A percentile compares a stretch with the other conserved stretches of the same genome.
Evolutionary conservation across 2,329 filamentous ascomycete species (phyloP).

Genomic region (Elsinoe australis): DNA sequence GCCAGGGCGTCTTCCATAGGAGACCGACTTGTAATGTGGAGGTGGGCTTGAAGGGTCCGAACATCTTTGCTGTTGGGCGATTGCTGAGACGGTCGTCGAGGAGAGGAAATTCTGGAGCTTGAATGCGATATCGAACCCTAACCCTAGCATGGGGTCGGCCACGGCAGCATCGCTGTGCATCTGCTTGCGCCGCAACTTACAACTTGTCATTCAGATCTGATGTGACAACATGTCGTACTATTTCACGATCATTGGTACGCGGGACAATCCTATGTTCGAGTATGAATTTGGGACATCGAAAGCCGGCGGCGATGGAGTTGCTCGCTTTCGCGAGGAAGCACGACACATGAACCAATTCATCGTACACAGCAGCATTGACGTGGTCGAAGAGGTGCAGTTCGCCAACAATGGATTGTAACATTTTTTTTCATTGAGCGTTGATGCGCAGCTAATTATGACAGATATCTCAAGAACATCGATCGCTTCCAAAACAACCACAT

Average conservation of each 20-base stretch:
- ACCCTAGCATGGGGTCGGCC: too few relatives aligned
- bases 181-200: neutral
- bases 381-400: slow-evolving; percentile 96
- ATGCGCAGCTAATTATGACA: slow-evolving; percentile 30
- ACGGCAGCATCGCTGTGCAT: too few relatives aligned
- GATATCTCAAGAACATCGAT: slow-evolving; percentile 95
- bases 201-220: neutral
- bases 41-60: slow-evolving; percentile 73
- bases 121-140: slow-evolving; percentile 1
- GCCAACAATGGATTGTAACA: slow-evolving; percentile 70
- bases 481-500: slow-evolving; percentile 95
- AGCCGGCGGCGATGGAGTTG: slow-evolving; percentile 84
- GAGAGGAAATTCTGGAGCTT: slow-evolving; percentile 15
- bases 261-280: slow-evolving; percentile 93
- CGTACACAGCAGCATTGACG: slow-evolving; percentile 85
- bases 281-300: slow-evolving; percentile 96
- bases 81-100: neutral
- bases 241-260: slow-evolving; percentile 91
- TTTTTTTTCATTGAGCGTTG: neutral
- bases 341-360: slow-evolving; percentile 97
- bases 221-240: slow-evolving; percentile 83
- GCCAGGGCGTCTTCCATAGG: slow-evolving; percentile 96
- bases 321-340: slow-evolving; percentile 80
- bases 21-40: slow-evolving; percentile 70
- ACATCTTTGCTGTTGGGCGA: slow-evolving; percentile 53